Evolutionary conservation across 441 rosid species (phyloP), one percentile per base, ranked within the genome.

Genomic region (Jatropha multifida): DNA sequence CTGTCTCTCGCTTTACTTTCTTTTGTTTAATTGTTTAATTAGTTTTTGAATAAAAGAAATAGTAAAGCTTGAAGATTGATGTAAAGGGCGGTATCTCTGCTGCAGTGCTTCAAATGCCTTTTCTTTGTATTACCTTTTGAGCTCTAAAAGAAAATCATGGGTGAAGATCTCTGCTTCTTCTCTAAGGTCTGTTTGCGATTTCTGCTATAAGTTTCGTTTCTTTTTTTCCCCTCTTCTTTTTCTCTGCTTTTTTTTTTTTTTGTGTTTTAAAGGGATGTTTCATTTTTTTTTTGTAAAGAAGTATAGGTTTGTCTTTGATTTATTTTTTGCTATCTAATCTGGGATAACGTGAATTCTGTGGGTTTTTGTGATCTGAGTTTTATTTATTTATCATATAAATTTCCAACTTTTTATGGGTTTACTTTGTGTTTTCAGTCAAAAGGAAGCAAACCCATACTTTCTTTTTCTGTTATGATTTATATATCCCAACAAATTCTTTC

Each of bases 91-190:
- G 48, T 4, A 44, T 44, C 48, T 44, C 9, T 4, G 48, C 48
- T 44, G 48, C 48, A 7, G 2, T 44, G 85, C 83, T 84, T 78
- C 82, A 74, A 66, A 87, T 87, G 93, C 85, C 75, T 80, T 81
- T 80, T 68, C 64, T 73, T 74, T 73, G 48, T 37, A 44, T 51
- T 63, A 37, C 76, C 40, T 61, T 84, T 76, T 83, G 77, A 80
- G 79, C 71, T 77, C 61, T 58, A n/a, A 55, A 55, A 8, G 70
- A 78, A 79, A 38, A 77, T 81, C 48, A 80, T 77, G 83, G 78
- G 78, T 59, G 78, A 65, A 38, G 76, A 77, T 80, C 73, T 65
- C 70, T 74, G 67, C 66, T 73, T 72, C 77, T 81, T 77, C 75
- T 69, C 75, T 23, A 81, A 81, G 83, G 83, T 81, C 38, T 26